Evolutionary conservation across 352 stramenopile genomes (phyloP).

Genomic region (Salisapilia sapeloensis): DNA sequence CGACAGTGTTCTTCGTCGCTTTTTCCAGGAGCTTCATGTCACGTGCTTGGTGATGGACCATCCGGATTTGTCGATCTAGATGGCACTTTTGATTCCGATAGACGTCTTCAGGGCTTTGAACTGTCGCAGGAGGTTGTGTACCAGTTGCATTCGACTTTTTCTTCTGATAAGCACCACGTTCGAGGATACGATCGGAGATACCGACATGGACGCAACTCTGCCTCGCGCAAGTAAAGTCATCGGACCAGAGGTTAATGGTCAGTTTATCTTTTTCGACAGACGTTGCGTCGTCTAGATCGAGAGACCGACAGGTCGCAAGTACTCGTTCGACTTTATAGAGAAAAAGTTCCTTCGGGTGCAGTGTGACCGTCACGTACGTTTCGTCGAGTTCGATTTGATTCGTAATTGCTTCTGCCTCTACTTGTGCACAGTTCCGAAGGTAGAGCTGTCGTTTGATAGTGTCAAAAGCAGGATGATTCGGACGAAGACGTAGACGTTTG

Average conservation of each 20-base stretch:
- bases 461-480: slow-evolving; percentile 64
- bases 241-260: slow-evolving; percentile 7
- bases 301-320: slow-evolving; percentile 14
- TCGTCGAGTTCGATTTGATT: slow-evolving; percentile 56
- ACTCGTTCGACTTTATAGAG: slow-evolving; percentile 57
- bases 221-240: slow-evolving; percentile 28
- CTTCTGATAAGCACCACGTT: slow-evolving; percentile 12
- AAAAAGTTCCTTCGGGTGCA: slow-evolving; percentile 52
- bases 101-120: slow-evolving; percentile 39
- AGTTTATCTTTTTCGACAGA: background rate
- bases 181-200: slow-evolving; percentile 46
- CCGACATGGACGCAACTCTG: slow-evolving; percentile 53
- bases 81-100: slow-evolving; percentile 51
- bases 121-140: slow-evolving; percentile 6
- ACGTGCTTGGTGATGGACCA: slow-evolving; percentile 21
- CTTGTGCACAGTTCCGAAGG: slow-evolving; percentile 67
- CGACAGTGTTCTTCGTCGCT: slow-evolving; percentile 45
- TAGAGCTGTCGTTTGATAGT: slow-evolving; percentile 81
- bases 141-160: slow-evolving; percentile 9
- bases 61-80: slow-evolving; percentile 20
- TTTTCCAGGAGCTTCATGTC: slow-evolving; percentile 36
- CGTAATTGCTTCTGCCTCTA: slow-evolving; percentile 66
- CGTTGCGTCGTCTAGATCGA: slow-evolving; percentile 20
- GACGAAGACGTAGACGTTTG: slow-evolving; percentile 40
- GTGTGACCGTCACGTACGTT: slow-evolving; percentile 49